Evolutionary conservation across 345 rosid genomes (phyloP), one percentile per base, ranked within the genome.

Genomic region (Bretschneidera sinensis): DNA sequence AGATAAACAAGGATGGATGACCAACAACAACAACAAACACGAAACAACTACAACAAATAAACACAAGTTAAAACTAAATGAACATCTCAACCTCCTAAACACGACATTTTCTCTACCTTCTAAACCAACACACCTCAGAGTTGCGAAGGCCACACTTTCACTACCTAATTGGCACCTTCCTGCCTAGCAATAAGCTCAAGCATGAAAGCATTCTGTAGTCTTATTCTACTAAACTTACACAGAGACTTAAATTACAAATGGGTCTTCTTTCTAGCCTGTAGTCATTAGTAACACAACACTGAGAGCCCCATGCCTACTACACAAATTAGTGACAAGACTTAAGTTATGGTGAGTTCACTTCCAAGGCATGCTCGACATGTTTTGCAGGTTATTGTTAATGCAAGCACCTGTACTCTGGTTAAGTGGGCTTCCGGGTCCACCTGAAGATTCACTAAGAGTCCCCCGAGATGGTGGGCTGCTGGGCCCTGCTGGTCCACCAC

Each of bases 381-480:
- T 70, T 50, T 70, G 85, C 9, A 72, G 76, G 47, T 70, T 67
- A 64, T 56, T 71, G 77, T 73, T 80, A 47, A 65, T 78, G 82
- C 75, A 78, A 66, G 74, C 82, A 43, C 79, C 82, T 11, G 80
- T 54, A 67, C 67, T 75, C 61, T 76, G 89, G 70, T 85, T 83
- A 71, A 70, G 83, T 45, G 88, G 86, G 74, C 81, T 85, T 2
- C 77, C 85, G 31, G 71, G 71, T 21, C 81, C 85, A 17, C 79
- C 81, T 1, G 96, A 80, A 11, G 92, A 85, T 64, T 77, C 92
- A 21, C 89, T 81, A 34, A 72, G 66, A 53, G 77, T 67, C 22
- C 83, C 89, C 9, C 77, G 86, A 8, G 89, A 83, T 0, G 77
- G 83, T 18, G 86, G 85, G 74, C 88, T 86, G 55, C 57, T 51